phyloP scores from a whole-genome alignment of 1,284 basidiomycete genomes.

The Malassezia equina region DNA sequence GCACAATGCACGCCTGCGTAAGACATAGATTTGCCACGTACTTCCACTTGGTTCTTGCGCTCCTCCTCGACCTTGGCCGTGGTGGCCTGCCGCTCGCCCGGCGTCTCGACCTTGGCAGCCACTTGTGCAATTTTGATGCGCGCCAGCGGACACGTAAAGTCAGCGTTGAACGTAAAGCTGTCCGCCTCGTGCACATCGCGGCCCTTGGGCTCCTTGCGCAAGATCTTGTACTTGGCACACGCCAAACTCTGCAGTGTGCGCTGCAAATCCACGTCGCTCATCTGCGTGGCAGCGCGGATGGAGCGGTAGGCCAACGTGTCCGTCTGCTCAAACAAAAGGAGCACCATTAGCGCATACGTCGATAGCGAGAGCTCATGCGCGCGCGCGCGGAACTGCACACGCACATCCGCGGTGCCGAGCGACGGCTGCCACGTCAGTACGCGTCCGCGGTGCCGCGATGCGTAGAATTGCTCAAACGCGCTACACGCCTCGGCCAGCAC shows the following conservation, averaged over 20 bases:
- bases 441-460: conserved; percentile 75
- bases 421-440: conserved; percentile 86
- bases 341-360: conserved; percentile 76
- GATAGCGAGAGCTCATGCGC: conserved; percentile 86
- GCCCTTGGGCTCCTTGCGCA: conserved; percentile 80
- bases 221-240: conserved; percentile 87
- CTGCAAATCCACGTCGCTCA: conserved; percentile 69
- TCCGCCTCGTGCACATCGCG: conserved; percentile 69
- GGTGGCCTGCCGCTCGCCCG: conserved; percentile 81
- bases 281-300: conserved; percentile 44
- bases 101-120: conserved; percentile 71
- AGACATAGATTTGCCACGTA: conserved; percentile 51
- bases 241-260: conserved; percentile 89
- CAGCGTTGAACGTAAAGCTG: conserved; percentile 75
- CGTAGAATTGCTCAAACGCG: conserved; percentile 79
- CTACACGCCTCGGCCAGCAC: conserved; percentile 50
- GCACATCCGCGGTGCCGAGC: conserved; percentile 83
- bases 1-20: conserved; percentile 63
- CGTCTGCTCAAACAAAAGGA: conserved; percentile 71
- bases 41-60: conserved; percentile 78
- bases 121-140: conserved; percentile 91
- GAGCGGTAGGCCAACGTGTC: conserved; percentile 21
- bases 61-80: conserved; percentile 85
- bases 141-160: conserved; percentile 69
- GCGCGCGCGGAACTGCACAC: conserved; percentile 66